Evolutionary conservation across 208 protist genomes (phyloP), one percentile per base, ranked within the genome.

Genomic region (Wallacemonas sp.): DNA sequence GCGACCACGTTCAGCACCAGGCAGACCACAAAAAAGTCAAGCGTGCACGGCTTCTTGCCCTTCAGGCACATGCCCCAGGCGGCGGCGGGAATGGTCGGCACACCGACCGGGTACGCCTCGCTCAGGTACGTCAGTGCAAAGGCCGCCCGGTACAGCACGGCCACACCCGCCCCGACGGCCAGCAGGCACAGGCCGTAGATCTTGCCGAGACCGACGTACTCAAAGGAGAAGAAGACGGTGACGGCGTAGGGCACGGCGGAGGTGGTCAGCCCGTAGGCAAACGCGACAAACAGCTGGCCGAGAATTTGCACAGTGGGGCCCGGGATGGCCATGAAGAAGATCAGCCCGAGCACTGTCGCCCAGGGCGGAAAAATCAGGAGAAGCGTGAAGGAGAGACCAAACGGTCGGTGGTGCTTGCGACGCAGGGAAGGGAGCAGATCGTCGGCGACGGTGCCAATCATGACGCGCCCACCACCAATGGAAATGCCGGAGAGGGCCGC

Each of bases 301-400:
- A 71, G 26, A 4, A 84, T 38, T 7, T 84, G 72, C 44, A 68
- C 36, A 31, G 72, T 64, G 33, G 67, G 67, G 12, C 67, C 77
- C 14, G 82, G 82, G 1, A 87, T 57, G 18, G 78, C 72, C 20
- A 81, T 70, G 70, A 77, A 87, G 31, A 87, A 65, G 38, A 87
- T 65, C 8, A 76, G 50, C 18, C 57, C 46, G 36, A 87, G 28
- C 42, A 81, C 54, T 39, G 81, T 22, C 7, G 72, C 54, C 22
- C 76, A 61, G 12, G 75, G 78, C 31, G 77, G 61, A 45, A 80
- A 39, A 23, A 74, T 69, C 42, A 80, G 77, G 36, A 52, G 62
- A 18, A 75, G 23, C 20, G 78, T 84, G 52, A 74, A 70, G 1
- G 64, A 42, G 4, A 84, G 16, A 14, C 44, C 57, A 23, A 72